Base-by-base conservation (phyloP, 108 stramenopile genomes). In the Cylindrotheca closterium region DNA sequence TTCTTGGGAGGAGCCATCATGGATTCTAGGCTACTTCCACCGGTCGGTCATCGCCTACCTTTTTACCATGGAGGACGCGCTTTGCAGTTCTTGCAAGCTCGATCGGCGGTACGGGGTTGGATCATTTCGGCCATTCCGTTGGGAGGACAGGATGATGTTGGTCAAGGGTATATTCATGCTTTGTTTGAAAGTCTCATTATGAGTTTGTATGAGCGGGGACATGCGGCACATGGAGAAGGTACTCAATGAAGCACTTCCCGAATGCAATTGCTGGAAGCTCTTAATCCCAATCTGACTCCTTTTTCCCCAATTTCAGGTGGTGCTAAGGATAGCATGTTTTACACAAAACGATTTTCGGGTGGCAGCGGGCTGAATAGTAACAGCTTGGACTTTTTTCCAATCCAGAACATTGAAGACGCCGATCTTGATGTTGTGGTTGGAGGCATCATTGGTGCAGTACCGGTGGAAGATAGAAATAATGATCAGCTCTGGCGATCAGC, bases 1-100 rank as follows among this genome's bases (percentile, higher is more conserved):
- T 94, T 94, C 58, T 65, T 91, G 34, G 89, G 93, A 51, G 93
- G 93, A 52, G 73, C 86, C 47, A 87, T 94, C 18, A 76, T 94
- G 63, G 93, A 94, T 75, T 75, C 87, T 29, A 60, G 82, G 0
- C 73, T 94, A 4, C 49, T 94, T 34, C 89, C 89, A 23, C 93
- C 88, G 7, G 60, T 81, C 3, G 79, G 82, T 25, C 74, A 81
- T 62, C 86, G 88, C 26, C 64, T 94, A 48, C 93, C 93, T 25
- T 88, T 81, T 55, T 62, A 85, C 33, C 79, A 65, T 12, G 80
- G 85, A 12, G 93, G 93, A 18, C 73, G 86, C 3, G 82, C 71
- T 2, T 63, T 93, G 19, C 92, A 93, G 60, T 85, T 87, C 58
- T 55, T 88, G 45, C 92, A 93, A 72, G 92, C 92, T 21, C 81